Evolutionary conservation across 139 green algal genomes (phyloP), one percentile per base, ranked within the genome.

Genomic region (Zygnema circumcarinatum): DNA sequence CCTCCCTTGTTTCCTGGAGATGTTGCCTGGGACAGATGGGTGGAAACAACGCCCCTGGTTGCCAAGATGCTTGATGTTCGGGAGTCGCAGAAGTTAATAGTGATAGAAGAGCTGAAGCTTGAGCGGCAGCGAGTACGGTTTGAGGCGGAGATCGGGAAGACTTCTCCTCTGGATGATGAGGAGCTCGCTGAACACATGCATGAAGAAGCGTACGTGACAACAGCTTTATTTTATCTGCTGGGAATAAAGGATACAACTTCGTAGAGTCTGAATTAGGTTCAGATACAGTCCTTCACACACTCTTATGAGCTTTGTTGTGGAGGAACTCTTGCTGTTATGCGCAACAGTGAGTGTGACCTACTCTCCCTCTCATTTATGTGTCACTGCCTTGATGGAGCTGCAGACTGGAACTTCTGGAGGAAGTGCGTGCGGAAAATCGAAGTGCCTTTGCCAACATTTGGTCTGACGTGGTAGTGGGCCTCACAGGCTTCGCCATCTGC

Each of bases 131-230:
- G 85, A 1, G 56, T 90, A 16, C 85, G 85, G 0, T 87, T 90
- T 36, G 85, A 90, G 31, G 79, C 85, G 25, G 85, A 90, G 22
- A 80, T 90, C 22, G 85, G 78, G 1, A 86, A 89, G 36, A 53
- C 85, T 21, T 69, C 85, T 29, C 85, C 85, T 22, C n/a, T 90
- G 80, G 67, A 38, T 0, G 85, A 90, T 11, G 38, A 89, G 0
- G 85, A 88, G 1, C 25, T 90, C 25, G 79, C 79, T 11, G 85
- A 85, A 21, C 52, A 90, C 39, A 89, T 90, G 78, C 85, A 81
- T 21, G 79, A 88, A 38, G 78, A 90, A 68, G 85, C 85, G 42
- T 87, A 56, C 83, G 78, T 81, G 39, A 31, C n/a, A n/a, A n/a
- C n/a, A n/a, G n/a, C n/a, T n/a, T n/a, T n/a, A n/a, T n/a, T n/a